Base-by-base conservation (phyloP, 257 asterid species). In the Ilex asprella region DNA sequence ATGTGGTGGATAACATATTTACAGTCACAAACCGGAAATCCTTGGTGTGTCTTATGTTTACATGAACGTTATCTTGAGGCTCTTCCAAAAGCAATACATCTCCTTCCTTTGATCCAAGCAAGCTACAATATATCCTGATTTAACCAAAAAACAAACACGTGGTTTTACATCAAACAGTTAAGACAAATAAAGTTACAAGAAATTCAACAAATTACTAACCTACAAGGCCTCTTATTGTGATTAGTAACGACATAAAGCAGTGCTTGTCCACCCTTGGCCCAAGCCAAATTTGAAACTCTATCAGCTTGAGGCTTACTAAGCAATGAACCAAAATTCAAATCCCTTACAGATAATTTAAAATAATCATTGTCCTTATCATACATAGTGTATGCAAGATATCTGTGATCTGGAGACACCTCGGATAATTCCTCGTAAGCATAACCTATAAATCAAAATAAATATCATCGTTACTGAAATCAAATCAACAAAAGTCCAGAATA, bases 371-470 rank as follows among this genome's bases (percentile, higher is more conserved):
- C 97, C 84, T 93, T 89, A 76, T 87, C 97, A 63, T 79, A 93
- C 97, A 93, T 87, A 51, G 96, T 87, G 78, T 93, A 89, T 46
- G 97, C 99, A 74, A 89, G 85, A 84, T 84, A 86, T 12, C 88
- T 82, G 60, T 93, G 99, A 77, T 93, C 95, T 41, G 99, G 99
- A 60, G 99, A 93, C 55, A 93, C 75, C 70, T 89, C 97, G 7
- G 99, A 93, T 70, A 85, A 74, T 76, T 85, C 97, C 75, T 87
- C 99, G 55, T 76, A 87, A 3, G 99, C 93, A 78, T 87, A 83
- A 60, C 99, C 97, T 89, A 77, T 31, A 30, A 67, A 52, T 35
- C 13, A 64, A 58, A 29, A 41, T 29, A 66, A 53, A 32, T 39
- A 49, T 60, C n/a, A 47, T 46, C n/a, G 64, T 39, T 50, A 47